Conservation (phyloP, 1,284 basidiomycete genomes). For the Taiwanofungus camphoratus region DNA sequence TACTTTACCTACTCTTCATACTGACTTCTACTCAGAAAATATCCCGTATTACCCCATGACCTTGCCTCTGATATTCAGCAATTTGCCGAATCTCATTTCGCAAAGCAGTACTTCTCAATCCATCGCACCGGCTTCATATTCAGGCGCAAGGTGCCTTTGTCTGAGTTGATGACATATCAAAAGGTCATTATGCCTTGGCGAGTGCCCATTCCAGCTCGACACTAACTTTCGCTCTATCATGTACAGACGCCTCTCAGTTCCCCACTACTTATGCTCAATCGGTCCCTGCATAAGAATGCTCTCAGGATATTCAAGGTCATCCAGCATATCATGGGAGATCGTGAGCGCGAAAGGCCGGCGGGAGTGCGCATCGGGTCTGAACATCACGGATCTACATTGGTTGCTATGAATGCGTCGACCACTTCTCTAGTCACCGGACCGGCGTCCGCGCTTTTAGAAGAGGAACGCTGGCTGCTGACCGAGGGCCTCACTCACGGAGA, state of each 20-base stretch:
- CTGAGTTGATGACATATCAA: slow-evolving; percentile 87
- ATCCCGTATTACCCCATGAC: slow-evolving; percentile 69
- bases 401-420: slow-evolving; percentile 48
- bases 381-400: slow-evolving; percentile 35
- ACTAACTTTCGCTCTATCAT: too few species aligned
- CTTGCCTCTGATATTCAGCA: slow-evolving; percentile 79
- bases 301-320: slow-evolving; percentile 83
- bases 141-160: slow-evolving; percentile 70
- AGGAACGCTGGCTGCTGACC: slow-evolving; percentile 80
- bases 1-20: too few species aligned
- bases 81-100: slow-evolving; percentile 80
- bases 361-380: slow-evolving; percentile 28
- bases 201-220: too few species aligned
- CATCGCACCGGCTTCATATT: slow-evolving; percentile 83
- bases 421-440: slow-evolving; percentile 39
- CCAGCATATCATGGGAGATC: slow-evolving; percentile 88
- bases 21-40: slow-evolving; percentile 36
- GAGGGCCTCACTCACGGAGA: slow-evolving; percentile 76
- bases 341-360: slow-evolving; percentile 61
- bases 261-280: slow-evolving; percentile 64
- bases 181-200: slow-evolving; percentile 42
- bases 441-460: slow-evolving; percentile 40
- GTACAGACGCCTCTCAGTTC: slow-evolving; percentile 61
- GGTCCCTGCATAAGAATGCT: slow-evolving; percentile 66
- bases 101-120: slow-evolving; percentile 83